A percentile compares a stretch with the other conserved stretches of the same genome.
Conservation (phyloP, 768 basidiomycete genomes). For the Boletus bicolor region DNA sequence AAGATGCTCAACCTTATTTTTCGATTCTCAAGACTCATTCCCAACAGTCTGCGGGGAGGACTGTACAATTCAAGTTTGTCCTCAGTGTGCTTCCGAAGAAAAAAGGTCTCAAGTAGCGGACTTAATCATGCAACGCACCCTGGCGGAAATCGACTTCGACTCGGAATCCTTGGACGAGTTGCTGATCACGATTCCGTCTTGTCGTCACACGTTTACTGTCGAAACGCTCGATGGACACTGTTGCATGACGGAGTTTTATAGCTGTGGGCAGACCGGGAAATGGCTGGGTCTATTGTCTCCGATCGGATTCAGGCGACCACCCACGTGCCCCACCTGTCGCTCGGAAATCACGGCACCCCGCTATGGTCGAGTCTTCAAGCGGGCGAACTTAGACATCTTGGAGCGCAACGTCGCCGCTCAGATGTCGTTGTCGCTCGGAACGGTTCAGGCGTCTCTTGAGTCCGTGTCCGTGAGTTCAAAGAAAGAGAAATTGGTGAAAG, state of each 20-base stretch:
- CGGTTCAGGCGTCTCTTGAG: slow-evolving; percentile 28
- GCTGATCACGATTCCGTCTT: slow-evolving; percentile 58
- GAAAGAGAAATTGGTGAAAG: slow-evolving; percentile 8
- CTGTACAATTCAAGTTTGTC: slow-evolving; percentile 55
- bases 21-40: neutral
- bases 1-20: slow-evolving; percentile 3
- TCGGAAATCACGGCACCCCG: slow-evolving; percentile 52
- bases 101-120: slow-evolving; percentile 50
- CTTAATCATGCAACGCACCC: slow-evolving; percentile 48
- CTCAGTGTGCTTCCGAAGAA: slow-evolving; percentile 42
- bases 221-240: slow-evolving; percentile 67
- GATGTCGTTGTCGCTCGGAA: slow-evolving; percentile 45
- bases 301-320: slow-evolving; percentile 37
- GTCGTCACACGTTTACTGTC: slow-evolving; percentile 65
- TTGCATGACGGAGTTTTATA: slow-evolving; percentile 50
- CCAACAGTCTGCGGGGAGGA: slow-evolving; percentile 63
- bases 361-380: slow-evolving; percentile 61
- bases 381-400: slow-evolving; percentile 60
- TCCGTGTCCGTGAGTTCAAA: slow-evolving; percentile 25
- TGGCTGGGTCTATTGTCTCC: slow-evolving; percentile 49
- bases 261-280: slow-evolving; percentile 27
- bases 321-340: slow-evolving; percentile 63
- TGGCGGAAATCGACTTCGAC: slow-evolving; percentile 47
- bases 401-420: slow-evolving; percentile 57
- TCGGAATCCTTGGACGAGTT: slow-evolving; percentile 43